Percentiles rank a stretch among this genome's conserved stretches.
Evolutionary conservation across 768 basidiomycete species (phyloP).

Genomic region (Termitomyces sp.): DNA sequence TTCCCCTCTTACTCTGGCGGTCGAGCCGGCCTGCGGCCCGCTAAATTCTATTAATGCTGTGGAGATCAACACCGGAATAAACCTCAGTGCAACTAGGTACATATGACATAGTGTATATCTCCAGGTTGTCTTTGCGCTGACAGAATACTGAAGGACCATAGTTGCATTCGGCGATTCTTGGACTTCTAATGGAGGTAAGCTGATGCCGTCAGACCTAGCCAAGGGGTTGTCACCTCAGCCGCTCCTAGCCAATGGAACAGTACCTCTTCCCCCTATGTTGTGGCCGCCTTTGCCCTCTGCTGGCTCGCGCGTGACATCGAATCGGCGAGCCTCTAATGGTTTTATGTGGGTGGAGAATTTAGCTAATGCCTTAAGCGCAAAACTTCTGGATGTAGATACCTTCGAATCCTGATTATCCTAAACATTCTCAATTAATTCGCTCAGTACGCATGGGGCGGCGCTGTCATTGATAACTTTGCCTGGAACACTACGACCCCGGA

Average conservation of each 20-base stretch:
- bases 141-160: not conserved
- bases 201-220: not conserved
- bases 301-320: constrained; percentile 20
- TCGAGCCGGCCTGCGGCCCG: not conserved
- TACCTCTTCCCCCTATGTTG: constrained; percentile 25
- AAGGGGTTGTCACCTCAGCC: not conserved
- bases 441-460: constrained; percentile 29
- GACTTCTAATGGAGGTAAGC: constrained; percentile 1
- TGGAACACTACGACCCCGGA: constrained; percentile 26
- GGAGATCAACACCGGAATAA: not conserved
- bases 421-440: constrained; percentile 1
- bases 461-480: constrained; percentile 26
- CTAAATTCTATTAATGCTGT: not conserved
- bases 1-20: not conserved
- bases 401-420: not conserved
- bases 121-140: not conserved
- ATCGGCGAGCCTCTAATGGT: constrained; percentile 25
- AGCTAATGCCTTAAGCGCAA: constrained; percentile 22
- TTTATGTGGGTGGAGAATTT: constrained; percentile 27
- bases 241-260: constrained; percentile 23
- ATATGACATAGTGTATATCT: not conserved
- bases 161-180: constrained; percentile 3
- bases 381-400: constrained; percentile 19
- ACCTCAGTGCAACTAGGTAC: not conserved
- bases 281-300: constrained; percentile 28